phyloP scores from a whole-genome alignment of 176 grass and related monocot species.

The Oryza nivara region DNA sequence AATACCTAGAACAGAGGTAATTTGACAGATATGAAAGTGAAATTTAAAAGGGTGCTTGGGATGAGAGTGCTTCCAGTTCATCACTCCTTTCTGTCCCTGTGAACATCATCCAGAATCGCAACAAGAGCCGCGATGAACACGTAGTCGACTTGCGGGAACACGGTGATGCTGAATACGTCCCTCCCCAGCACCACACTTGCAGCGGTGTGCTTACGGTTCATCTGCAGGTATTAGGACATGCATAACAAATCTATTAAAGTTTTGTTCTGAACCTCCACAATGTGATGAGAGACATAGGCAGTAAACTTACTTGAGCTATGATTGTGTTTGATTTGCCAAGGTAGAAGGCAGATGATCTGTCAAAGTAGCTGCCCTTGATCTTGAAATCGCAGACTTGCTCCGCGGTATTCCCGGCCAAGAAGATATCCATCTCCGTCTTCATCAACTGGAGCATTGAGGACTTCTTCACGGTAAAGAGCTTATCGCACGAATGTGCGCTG shows the following conservation, averaged over 20 bases:
- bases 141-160: slow-evolving; percentile 63
- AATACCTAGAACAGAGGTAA: background rate
- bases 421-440: slow-evolving; percentile 67
- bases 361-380: slow-evolving; percentile 73
- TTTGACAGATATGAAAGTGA: background rate
- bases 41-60: background rate
- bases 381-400: slow-evolving; percentile 60
- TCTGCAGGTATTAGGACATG: slow-evolving; percentile 42
- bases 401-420: slow-evolving; percentile 60
- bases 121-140: slow-evolving; percentile 65
- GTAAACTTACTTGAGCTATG: slow-evolving; percentile 59
- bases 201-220: slow-evolving; percentile 54
- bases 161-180: slow-evolving; percentile 58
- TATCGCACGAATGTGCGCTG: slow-evolving; percentile 40
- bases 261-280: background rate
- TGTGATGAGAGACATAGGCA: background rate
- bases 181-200: slow-evolving; percentile 57
- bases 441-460: slow-evolving; percentile 60
- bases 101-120: slow-evolving; percentile 73
- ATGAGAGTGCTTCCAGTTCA: background rate
- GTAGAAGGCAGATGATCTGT: slow-evolving; percentile 52
- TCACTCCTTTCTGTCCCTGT: slow-evolving; percentile 31
- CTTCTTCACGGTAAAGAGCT: slow-evolving; percentile 64
- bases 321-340: slow-evolving; percentile 49
- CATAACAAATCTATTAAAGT: background rate